Conservation (phyloP, 2,329 filamentous ascomycete species). For the Colletotrichum falcatum region DNA sequence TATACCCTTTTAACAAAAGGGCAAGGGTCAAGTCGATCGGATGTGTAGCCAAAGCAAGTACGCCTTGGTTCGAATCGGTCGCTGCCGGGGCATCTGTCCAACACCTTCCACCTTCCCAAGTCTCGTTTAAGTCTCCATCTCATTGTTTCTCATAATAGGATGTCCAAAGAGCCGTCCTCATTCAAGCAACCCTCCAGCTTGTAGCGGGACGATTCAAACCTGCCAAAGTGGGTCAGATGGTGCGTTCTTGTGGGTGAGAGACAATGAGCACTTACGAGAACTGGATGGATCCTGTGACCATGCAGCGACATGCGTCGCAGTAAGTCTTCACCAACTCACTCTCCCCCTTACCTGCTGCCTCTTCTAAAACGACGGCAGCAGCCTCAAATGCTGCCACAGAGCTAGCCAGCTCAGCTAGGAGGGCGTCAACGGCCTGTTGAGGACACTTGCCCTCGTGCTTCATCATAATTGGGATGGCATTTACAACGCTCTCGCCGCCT, state of each 20-base stretch:
- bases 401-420: conserved; percentile 43
- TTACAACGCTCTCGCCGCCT: conserved; percentile 46
- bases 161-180: conserved; percentile 50
- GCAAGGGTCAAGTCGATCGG: not conserved
- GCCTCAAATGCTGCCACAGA: conserved; percentile 45
- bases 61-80: not conserved
- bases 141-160: conserved; percentile 44
- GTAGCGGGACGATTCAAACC: conserved; percentile 51
- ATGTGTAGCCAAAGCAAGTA: not conserved
- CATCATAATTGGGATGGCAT: conserved; percentile 47
- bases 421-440: conserved; percentile 36
- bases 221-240: conserved; percentile 41
- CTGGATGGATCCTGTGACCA: conserved; percentile 49
- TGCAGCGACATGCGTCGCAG: conserved; percentile 47
- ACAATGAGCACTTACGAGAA: conserved; percentile 48
- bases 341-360: conserved; percentile 6
- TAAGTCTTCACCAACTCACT: conserved; percentile 43
- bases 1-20: not conserved
- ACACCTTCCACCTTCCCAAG: not conserved
- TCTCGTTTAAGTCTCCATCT: not conserved
- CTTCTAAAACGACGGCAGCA: conserved; percentile 41
- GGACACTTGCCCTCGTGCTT: conserved; percentile 39
- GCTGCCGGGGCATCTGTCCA: not conserved
- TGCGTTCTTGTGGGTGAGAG: not conserved
- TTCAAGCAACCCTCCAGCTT: conserved; percentile 47